A percentile compares a stretch with the other conserved stretches of the same genome.
Conservation (phyloP, 805 yeast species). For the Hanseniaspora meyeri region DNA sequence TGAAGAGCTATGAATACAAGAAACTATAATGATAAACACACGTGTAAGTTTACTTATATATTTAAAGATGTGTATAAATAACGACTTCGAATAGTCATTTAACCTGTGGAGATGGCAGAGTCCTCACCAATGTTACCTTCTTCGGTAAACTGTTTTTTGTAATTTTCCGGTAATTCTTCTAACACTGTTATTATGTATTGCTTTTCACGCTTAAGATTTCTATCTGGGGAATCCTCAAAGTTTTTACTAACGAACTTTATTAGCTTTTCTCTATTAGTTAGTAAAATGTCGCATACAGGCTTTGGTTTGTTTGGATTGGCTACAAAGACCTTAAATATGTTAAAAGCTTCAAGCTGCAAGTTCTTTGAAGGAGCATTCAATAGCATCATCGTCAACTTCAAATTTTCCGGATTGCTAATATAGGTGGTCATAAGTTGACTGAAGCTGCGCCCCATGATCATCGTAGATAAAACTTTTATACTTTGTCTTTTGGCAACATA, state of each 20-base stretch:
- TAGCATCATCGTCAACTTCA: slow-evolving; percentile 75
- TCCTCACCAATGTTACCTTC: slow-evolving; percentile 14
- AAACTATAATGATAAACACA: not conserved
- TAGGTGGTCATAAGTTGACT: slow-evolving; percentile 61
- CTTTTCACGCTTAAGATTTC: slow-evolving; percentile 62
- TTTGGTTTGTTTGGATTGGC: slow-evolving; percentile 88
- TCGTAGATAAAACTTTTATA: slow-evolving; percentile 56
- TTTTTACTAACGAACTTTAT: slow-evolving; percentile 56
- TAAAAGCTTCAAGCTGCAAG: slow-evolving; percentile 81
- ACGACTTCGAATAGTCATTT: not conserved
- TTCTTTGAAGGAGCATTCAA: slow-evolving; percentile 82
- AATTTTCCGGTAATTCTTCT: slow-evolving; percentile 47
- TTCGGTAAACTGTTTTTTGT: slow-evolving; percentile 28
- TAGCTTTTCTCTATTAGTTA: slow-evolving; percentile 71
- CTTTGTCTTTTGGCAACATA: slow-evolving; percentile 91
- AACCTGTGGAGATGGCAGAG: slow-evolving; percentile 13
- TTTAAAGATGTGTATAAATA: not conserved
- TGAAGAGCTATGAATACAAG: not conserved
- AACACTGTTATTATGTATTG: slow-evolving; percentile 69
- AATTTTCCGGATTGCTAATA: slow-evolving; percentile 66
- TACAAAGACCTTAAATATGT: slow-evolving; percentile 86
- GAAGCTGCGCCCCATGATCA: slow-evolving; percentile 61
- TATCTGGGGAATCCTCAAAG: slow-evolving; percentile 45
- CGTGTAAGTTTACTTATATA: not conserved
- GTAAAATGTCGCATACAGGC: slow-evolving; percentile 64